phyloP scores from a whole-genome alignment of 148 eudicot genomes.

The Euryodendron excelsum region DNA sequence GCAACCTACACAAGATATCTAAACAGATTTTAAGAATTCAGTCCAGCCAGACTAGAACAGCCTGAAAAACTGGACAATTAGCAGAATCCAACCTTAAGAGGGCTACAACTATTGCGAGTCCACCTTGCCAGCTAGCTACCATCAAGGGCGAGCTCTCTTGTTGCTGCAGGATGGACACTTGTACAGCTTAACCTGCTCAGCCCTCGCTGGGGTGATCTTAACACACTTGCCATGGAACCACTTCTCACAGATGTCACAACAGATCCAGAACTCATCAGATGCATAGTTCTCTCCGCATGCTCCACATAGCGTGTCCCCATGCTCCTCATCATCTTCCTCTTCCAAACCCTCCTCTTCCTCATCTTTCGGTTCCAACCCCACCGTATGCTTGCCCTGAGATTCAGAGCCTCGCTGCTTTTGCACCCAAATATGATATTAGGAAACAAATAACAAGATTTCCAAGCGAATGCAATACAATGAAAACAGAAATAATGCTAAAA shows the following conservation, averaged over 20 bases:
- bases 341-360: conserved; percentile 31
- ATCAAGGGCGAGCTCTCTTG: conserved; percentile 36
- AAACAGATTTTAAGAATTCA: not conserved
- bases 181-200: conserved; percentile 37
- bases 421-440: not conserved
- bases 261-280: conserved; percentile 31
- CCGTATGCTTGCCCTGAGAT: conserved; percentile 20
- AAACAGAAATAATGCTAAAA: not conserved
- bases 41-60: not conserved
- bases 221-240: conserved; percentile 44
- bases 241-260: conserved; percentile 35
- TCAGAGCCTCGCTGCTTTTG: conserved; percentile 14
- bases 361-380: conserved; percentile 13
- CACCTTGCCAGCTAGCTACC: not conserved
- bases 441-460: not conserved
- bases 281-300: conserved; percentile 35
- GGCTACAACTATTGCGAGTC: not conserved
- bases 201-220: conserved; percentile 37
- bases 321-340: conserved; percentile 34
- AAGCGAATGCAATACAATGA: not conserved
- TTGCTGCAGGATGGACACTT: conserved; percentile 35
- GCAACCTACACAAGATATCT: not conserved
- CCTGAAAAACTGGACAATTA: not conserved
- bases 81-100: not conserved
- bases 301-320: conserved; percentile 33